phyloP scores from a whole-genome alignment of 2,329 filamentous ascomycete genomes.

The Colletotrichum somersetense region DNA sequence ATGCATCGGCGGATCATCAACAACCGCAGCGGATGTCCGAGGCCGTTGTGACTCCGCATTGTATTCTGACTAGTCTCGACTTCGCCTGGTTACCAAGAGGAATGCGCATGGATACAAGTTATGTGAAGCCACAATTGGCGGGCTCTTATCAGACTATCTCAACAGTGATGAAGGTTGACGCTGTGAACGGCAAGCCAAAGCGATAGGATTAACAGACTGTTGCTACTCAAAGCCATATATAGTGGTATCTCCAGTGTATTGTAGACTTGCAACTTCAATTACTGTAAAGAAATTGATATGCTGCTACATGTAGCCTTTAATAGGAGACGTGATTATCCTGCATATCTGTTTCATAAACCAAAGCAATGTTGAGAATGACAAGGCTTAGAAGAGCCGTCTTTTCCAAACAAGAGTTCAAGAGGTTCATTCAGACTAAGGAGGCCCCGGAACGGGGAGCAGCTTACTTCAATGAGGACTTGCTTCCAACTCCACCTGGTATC shows the following conservation, averaged over 20 bases:
- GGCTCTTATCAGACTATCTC: neutral
- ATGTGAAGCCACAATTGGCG: neutral
- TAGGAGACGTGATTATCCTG: neutral
- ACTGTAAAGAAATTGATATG: neutral
- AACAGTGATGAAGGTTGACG: neutral
- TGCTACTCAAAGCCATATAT: neutral
- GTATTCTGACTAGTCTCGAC: neutral
- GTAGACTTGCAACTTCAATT: neutral
- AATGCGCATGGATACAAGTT: too few relatives aligned
- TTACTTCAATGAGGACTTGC: constrained; percentile 46
- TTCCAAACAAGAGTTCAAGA: constrained; percentile 39
- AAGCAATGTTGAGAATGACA: neutral
- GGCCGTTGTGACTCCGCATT: neutral
- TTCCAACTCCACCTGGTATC: constrained; percentile 43
- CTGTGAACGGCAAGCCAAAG: too few relatives aligned
- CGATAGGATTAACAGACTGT: neutral
- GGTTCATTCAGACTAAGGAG: constrained; percentile 38
- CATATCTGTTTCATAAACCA: too few relatives aligned
- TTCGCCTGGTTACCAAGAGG: neutral
- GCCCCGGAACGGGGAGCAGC: constrained; percentile 30
- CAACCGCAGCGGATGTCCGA: constrained; percentile 33
- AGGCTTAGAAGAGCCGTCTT: constrained; percentile 37
- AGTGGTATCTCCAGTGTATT: too few relatives aligned
- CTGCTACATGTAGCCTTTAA: neutral
- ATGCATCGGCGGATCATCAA: constrained; percentile 31